These are phyloP conservation scores for Ophiostoma ulmi DNA, from an alignment of 2,329 filamentous ascomycete species.

Conservation along the genomic window DNA sequence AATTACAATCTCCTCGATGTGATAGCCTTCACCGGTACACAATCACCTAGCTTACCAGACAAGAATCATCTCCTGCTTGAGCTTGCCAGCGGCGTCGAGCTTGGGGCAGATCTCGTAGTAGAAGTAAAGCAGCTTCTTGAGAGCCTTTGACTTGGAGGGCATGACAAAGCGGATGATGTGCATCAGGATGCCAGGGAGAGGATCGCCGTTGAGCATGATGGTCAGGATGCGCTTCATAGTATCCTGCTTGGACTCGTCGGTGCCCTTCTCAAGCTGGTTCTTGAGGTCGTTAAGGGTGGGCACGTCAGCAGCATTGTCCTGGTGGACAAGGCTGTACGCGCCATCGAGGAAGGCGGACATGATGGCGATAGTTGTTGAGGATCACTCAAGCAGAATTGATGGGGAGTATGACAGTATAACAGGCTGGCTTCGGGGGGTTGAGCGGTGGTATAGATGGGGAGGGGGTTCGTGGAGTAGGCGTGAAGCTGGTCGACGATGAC, in stretches of 20 bases:
- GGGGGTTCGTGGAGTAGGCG: constrained; percentile 15
- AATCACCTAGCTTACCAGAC: constrained; percentile 65
- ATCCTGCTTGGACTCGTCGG: constrained; percentile 85
- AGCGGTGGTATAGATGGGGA: neutral
- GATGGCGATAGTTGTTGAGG: constrained; percentile 38
- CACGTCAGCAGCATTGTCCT: constrained; percentile 93
- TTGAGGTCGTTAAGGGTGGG: constrained; percentile 87
- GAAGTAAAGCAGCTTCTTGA: constrained; percentile 98
- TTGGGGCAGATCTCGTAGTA: constrained; percentile 99
- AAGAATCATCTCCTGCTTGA: constrained; percentile 99
- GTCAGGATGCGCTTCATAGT: constrained; percentile 96
- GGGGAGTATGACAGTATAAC: neutral
- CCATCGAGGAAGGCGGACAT: constrained; percentile 96
- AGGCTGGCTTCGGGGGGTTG: neutral
- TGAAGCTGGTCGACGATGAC: constrained; percentile 2
- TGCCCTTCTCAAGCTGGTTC: constrained; percentile 88
- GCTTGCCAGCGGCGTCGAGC: constrained; percentile 82
- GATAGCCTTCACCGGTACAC: neutral
- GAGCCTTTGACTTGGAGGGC: constrained; percentile 91
- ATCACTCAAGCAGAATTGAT: neutral
- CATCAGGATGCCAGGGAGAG: constrained; percentile 93
- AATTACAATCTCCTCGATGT: neutral
- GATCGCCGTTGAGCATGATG: constrained; percentile 96
- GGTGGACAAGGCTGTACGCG: constrained; percentile 92
- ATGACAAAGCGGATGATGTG: constrained; percentile 99